These are phyloP conservation scores for Fusarium bulbicola DNA, from an alignment of 2,329 filamentous ascomycete species.

Conservation along the genomic window DNA sequence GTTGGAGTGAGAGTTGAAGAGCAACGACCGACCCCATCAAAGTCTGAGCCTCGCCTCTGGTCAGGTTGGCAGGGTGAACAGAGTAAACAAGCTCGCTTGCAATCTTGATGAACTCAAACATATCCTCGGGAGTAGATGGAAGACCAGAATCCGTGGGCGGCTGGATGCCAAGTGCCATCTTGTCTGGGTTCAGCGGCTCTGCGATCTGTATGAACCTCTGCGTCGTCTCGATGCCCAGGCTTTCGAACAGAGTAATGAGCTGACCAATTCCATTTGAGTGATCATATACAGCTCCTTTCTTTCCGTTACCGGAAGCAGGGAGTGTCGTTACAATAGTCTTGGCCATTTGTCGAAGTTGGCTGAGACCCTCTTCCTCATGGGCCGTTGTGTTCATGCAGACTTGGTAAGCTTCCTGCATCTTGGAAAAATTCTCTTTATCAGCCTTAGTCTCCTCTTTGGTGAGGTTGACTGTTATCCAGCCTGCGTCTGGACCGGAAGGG, in stretches of 20 bases:
- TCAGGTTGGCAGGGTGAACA: slow-evolving; percentile 21
- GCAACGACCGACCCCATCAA: neutral
- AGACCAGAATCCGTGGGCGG: neutral
- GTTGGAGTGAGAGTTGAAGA: neutral
- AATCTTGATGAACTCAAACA: neutral
- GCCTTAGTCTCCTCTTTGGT: slow-evolving; percentile 48
- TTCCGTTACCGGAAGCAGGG: neutral
- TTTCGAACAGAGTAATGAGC: slow-evolving; percentile 1
- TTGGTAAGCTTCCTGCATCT: slow-evolving; percentile 70
- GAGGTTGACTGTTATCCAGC: slow-evolving; percentile 25
- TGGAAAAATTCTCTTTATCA: slow-evolving; percentile 71
- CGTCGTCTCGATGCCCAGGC: slow-evolving; percentile 3
- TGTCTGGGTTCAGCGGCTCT: neutral
- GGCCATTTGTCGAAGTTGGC: slow-evolving; percentile 66
- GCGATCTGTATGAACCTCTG: neutral
- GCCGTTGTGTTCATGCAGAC: slow-evolving; percentile 71
- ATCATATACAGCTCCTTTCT: neutral
- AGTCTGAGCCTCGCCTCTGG: neutral
- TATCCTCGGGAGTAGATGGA: neutral
- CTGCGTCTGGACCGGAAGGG: slow-evolving; percentile 60
- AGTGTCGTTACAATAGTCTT: slow-evolving; percentile 26
- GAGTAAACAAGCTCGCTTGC: neutral
- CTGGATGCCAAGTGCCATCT: neutral
- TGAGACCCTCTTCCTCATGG: slow-evolving; percentile 63
- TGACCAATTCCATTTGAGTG: slow-evolving; percentile 5